These are phyloP conservation scores for Venturia asperata DNA, from an alignment of 2,329 filamentous ascomycete species.

Conservation along the genomic window DNA sequence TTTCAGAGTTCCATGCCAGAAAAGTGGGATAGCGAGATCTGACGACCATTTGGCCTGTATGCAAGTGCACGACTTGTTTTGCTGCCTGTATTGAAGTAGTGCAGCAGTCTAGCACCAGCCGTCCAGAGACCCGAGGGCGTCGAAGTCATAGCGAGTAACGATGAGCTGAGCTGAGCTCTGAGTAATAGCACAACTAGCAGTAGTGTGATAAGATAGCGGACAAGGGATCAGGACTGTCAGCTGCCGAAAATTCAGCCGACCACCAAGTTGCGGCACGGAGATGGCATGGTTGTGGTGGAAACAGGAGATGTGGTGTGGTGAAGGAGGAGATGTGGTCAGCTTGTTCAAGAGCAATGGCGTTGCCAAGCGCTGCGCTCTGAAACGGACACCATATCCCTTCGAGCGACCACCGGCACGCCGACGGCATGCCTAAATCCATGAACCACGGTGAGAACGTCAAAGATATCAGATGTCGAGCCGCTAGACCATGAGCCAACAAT, in stretches of 20 bases:
- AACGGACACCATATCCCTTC: not conserved
- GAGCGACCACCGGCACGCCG: not conserved
- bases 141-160: not conserved
- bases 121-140: not conserved
- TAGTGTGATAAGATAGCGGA: not conserved
- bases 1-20: not conserved
- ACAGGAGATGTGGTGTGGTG: not conserved
- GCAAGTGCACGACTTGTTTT: not conserved
- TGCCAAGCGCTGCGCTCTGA: not conserved
- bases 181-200: not conserved
- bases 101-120: not conserved
- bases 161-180: not conserved
- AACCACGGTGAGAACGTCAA: not conserved
- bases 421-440: not conserved
- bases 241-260: not conserved
- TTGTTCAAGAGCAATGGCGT: not conserved
- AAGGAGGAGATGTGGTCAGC: conserved; percentile 4
- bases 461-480: not conserved
- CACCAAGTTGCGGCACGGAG: not conserved
- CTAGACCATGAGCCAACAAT: not conserved
- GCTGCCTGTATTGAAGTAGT: not conserved
- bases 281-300: not conserved
- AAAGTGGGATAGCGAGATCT: not conserved
- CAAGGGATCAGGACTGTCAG: not conserved
- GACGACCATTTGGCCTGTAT: not conserved